These are phyloP conservation scores for Kwoniella sp. DNA, from an alignment of 768 basidiomycete species.

Conservation along the genomic window DNA sequence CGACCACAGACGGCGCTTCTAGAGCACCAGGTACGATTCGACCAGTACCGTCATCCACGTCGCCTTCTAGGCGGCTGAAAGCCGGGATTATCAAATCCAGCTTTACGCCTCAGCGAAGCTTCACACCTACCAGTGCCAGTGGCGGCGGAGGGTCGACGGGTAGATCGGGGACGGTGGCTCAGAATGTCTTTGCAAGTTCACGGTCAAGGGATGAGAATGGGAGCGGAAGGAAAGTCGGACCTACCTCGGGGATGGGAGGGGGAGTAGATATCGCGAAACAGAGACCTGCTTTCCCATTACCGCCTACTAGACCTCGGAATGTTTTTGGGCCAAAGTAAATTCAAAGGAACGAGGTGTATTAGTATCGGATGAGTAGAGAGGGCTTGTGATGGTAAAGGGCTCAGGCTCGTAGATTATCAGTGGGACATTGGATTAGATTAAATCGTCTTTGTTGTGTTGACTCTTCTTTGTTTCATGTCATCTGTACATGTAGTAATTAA, in stretches of 20 bases:
- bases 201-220: background rate
- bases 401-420: too few relatives aligned
- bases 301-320: slow-evolving; percentile 22
- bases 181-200: background rate
- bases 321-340: slow-evolving; percentile 13
- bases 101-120: slow-evolving; percentile 22
- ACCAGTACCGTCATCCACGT: background rate
- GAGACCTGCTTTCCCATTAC: slow-evolving; percentile 20
- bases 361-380: too few relatives aligned
- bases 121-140: background rate
- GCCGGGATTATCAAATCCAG: slow-evolving; percentile 13
- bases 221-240: background rate
- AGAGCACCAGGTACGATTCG: background rate
- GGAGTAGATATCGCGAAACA: slow-evolving; percentile 12
- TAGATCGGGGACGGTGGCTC: too few relatives aligned
- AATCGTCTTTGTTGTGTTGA: too few relatives aligned
- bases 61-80: slow-evolving; percentile 3
- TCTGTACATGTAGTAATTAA: too few relatives aligned
- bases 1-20: background rate
- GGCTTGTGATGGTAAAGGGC: too few relatives aligned
- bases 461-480: too few relatives aligned
- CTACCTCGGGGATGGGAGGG: too few relatives aligned
- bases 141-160: background rate
- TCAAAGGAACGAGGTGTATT: too few relatives aligned
- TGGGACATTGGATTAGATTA: too few relatives aligned